Evolutionary conservation across 345 rosid genomes (phyloP), one percentile per base, ranked within the genome.

Genomic region (Populus alba): DNA sequence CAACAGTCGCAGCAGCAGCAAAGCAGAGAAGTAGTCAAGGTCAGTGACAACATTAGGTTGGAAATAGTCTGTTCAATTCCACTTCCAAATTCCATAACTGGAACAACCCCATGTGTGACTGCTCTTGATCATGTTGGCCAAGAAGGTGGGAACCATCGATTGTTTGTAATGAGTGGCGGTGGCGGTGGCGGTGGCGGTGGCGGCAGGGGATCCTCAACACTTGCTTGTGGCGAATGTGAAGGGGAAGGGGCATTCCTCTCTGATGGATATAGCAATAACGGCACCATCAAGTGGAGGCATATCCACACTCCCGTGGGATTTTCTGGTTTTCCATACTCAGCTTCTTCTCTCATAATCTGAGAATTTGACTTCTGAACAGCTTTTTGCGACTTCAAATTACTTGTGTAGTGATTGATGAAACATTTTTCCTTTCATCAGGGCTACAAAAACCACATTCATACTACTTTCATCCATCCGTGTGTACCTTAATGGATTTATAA

Each of bases 291-390:
- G 55, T 85, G 84, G 88, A 74, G 57, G 55, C 82, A 78, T 31
- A 55, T 86, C 41, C 82, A 83, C 47, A 79, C 73, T 55, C 85
- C 85, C 51, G 17, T 33, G 9, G 85, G 66, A 11, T 83, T 83
- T 77, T 83, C 86, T 18, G 82, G 81, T 27, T 76, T 81, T 37
- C 86, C 87, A 47, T 79, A 66, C 57, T 82, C 85, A 7, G 75
- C 83, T 75, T 82, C 75, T 69, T 31, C 33, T 23, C 20, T 85
- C 35, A 62, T 71, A 41, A 39, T 84, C 29, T 81, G 71, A 78
- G 39, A 57, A 20, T 4, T 15, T 16, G n/a, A 22, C 45, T 25
- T 38, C 68, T 13, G 39, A 13, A 18, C 8, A 27, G 47, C 11
- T 9, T 39, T 45, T 45, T 45, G 51, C 16, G 51, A 45, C 15